Evolutionary conservation across 345 rosid species (phyloP).

Genomic region (Abelmoschus esculentus): DNA sequence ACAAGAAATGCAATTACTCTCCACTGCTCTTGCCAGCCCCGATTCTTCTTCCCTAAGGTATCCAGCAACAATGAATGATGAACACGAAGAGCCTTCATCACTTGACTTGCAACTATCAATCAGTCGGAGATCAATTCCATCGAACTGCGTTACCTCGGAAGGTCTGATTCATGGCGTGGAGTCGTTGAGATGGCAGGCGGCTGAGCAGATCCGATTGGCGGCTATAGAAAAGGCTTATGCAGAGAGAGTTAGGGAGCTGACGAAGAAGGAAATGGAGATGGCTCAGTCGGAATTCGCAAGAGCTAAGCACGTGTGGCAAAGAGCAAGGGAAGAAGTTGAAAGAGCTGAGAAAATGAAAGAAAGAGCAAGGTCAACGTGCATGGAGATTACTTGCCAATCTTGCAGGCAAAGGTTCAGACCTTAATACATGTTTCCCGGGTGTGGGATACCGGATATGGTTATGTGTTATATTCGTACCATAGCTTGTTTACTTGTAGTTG

Average conservation of each 20-base stretch:
- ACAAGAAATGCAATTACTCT: slow-evolving; percentile 74
- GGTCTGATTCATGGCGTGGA: slow-evolving; percentile 22
- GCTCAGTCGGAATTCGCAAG: slow-evolving; percentile 84
- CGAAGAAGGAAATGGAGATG: slow-evolving; percentile 85
- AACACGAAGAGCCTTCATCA: slow-evolving; percentile 35
- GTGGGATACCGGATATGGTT: not conserved
- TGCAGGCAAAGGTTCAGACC: slow-evolving; percentile 90
- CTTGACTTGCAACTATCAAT: slow-evolving; percentile 86
- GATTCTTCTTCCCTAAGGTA: slow-evolving; percentile 20
- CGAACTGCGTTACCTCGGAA: slow-evolving; percentile 15
- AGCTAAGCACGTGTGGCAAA: slow-evolving; percentile 82
- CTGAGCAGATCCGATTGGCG: slow-evolving; percentile 78
- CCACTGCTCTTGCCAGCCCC: slow-evolving; percentile 39
- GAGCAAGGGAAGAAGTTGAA: slow-evolving; percentile 76
- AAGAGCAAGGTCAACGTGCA: slow-evolving; percentile 61
- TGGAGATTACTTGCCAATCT: slow-evolving; percentile 96
- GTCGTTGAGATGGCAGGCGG: slow-evolving; percentile 83
- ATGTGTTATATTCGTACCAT: too few relatives aligned
- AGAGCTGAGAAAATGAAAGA: slow-evolving; percentile 78
- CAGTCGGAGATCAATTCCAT: slow-evolving; percentile 48
- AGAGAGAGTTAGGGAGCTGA: slow-evolving; percentile 85
- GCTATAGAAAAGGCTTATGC: slow-evolving; percentile 88
- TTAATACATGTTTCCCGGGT: not conserved
- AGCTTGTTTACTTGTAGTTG: too few relatives aligned
- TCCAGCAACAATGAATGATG: slow-evolving; percentile 5